Percentiles rank a stretch among this genome's conserved stretches.
Conservation (phyloP, 2,329 filamentous ascomycete species). For the Paecilomyces sp. region DNA sequence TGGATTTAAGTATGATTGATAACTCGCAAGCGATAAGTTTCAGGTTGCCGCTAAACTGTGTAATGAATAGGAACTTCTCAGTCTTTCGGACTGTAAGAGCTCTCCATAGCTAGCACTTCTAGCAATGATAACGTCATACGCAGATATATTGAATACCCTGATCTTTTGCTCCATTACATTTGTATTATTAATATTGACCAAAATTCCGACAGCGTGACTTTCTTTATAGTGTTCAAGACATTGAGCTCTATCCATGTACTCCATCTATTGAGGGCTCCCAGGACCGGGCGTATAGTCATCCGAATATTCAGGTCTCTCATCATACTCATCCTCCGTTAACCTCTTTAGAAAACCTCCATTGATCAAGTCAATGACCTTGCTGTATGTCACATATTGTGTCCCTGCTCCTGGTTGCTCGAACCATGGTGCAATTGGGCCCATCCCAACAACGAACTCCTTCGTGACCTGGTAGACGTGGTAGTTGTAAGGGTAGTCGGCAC, state of each 20-base stretch:
- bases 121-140: no score
- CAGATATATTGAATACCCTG: no score
- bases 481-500: constrained; percentile 36
- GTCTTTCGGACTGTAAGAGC: no score
- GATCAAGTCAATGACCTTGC: constrained; percentile 25
- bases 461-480: constrained; percentile 44
- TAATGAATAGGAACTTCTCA: no score
- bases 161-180: no score
- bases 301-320: constrained; percentile 14
- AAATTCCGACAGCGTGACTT: no score
- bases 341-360: constrained; percentile 23
- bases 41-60: no score
- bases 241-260: not conserved
- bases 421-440: constrained; percentile 44
- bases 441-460: constrained; percentile 30
- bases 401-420: constrained; percentile 47
- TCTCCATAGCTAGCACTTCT: no score
- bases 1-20: no score
- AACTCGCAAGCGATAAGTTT: no score
- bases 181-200: no score
- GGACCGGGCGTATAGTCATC: constrained; percentile 14
- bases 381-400: constrained; percentile 24
- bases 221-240: no score
- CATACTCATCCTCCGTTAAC: constrained; percentile 12
- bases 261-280: not conserved